Evolutionary conservation across 306 rosid species (phyloP), one percentile per base, ranked within the genome.

Genomic region (Vigna nakashimae): DNA sequence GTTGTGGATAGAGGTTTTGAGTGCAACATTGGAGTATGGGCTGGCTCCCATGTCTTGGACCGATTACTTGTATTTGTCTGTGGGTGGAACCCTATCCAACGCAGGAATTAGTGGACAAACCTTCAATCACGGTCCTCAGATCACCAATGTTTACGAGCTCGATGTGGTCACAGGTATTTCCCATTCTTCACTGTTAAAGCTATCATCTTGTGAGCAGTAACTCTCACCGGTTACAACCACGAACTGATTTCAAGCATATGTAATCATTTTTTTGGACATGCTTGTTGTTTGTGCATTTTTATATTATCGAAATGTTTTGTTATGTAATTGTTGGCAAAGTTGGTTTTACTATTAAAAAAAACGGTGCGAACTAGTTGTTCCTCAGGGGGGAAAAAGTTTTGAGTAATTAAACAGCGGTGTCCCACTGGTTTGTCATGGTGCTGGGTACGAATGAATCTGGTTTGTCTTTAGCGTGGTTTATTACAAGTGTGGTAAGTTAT

Each of bases 91-190:
- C 30, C 93, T 95, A 1, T 95, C 99, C 42, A 92, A 95, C 71
- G 98, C 91, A 43, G 99, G 98, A 9, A 92, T 95, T 53, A 95
- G 99, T 42, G 98, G 99, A 22, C 99, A 95, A 55, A 88, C 98
- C 70, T 95, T 95, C 85, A 87, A 92, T 79, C 88, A 92, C 43
- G 99, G 99, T 7, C 99, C 99, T 81, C 99, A 95, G 80, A 92
- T 92, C 51, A 78, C 55, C 81, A 95, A 92, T 77, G 92, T 95
- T 75, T 73, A 57, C 52, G 79, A 92, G 79, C 96, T 95, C 12
- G 98, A 95, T 88, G 97, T 95, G 1, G 98, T 95, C 34, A 92
- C 98, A 79, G 98, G 98, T 92, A 12, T 12, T 45, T 12, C 50
- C 13, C 45, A 40, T 26, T 26, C 28, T 42, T 42, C 46, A 42